phyloP scores from a whole-genome alignment of 75 land plant genomes.

The Pinus tabuliformis region DNA sequence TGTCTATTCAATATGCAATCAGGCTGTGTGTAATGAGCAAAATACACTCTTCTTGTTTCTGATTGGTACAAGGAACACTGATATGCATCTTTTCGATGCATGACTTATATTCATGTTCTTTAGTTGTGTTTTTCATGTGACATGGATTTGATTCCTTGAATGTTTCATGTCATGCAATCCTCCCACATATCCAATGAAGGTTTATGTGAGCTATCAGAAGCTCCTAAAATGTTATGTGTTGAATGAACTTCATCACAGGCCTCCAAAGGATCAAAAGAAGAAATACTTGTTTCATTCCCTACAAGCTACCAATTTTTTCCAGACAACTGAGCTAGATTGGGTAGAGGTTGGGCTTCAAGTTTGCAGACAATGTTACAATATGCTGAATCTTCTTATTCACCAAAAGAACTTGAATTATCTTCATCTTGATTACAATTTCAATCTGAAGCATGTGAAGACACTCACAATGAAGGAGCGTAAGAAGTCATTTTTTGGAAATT shows the following conservation, averaged over 20 bases:
- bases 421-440: conserved; percentile 97
- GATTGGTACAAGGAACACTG: conserved; percentile 99
- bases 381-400: conserved; percentile 96
- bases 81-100: conserved; percentile 26
- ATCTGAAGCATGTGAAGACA: conserved; percentile 96
- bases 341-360: conserved; percentile 98
- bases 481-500: conserved; percentile 99
- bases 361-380: conserved; percentile 98
- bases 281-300: conserved; percentile 94
- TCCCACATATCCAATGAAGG: conserved; percentile 98
- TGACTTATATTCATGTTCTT: not conserved
- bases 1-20: conserved; percentile 98
- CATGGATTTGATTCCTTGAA: conserved; percentile 8
- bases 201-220: conserved; percentile 96
- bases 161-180: conserved; percentile 52
- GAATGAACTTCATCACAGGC: conserved; percentile 96
- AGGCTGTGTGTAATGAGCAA: conserved; percentile 87
- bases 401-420: conserved; percentile 96
- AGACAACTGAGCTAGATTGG: conserved; percentile 98
- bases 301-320: conserved; percentile 95
- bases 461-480: conserved; percentile 98
- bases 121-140: not conserved
- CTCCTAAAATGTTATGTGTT: conserved; percentile 92
- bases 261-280: conserved; percentile 99
- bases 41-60: conserved; percentile 96